These are phyloP conservation scores for Glycine latifolia DNA, from an alignment of 306 rosid species.

Conservation along the genomic window DNA sequence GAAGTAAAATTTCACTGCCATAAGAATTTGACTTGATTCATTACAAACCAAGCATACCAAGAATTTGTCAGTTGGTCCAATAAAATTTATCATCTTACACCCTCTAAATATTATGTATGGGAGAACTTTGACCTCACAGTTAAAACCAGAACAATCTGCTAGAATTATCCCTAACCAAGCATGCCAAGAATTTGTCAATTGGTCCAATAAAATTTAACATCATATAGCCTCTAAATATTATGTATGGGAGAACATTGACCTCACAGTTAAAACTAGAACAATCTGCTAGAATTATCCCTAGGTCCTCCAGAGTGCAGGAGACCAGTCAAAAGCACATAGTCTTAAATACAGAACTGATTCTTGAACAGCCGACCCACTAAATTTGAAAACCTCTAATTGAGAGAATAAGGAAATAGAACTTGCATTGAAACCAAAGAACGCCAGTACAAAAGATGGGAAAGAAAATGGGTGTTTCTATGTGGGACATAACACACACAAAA, in stretches of 20 bases:
- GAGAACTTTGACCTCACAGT: slow-evolving; percentile 10
- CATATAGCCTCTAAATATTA: slow-evolving; percentile 14
- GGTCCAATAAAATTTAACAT: slow-evolving; percentile 38
- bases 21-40: background rate
- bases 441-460: background rate
- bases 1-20: slow-evolving; percentile 11
- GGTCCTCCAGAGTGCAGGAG: slow-evolving; percentile 30
- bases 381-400: background rate
- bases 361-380: background rate
- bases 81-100: slow-evolving; percentile 25
- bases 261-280: background rate
- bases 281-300: slow-evolving; percentile 1
- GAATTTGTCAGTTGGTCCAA: slow-evolving; percentile 20
- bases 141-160: background rate
- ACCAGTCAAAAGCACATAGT: slow-evolving; percentile 5
- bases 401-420: slow-evolving; percentile 14
- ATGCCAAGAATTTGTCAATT: background rate
- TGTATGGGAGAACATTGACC: background rate
- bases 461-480: background rate
- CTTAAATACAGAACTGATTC: slow-evolving; percentile 4
- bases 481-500: slow-evolving; percentile 22
- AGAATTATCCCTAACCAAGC: background rate
- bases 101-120: background rate
- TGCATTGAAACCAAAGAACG: background rate
- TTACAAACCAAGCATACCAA: too few relatives aligned